A percentile compares a stretch with the other conserved stretches of the same genome.
These are phyloP conservation scores for Pneumocystis sp. DNA, from an alignment of 1,139 yeast genomes.

Conservation along the genomic window DNA sequence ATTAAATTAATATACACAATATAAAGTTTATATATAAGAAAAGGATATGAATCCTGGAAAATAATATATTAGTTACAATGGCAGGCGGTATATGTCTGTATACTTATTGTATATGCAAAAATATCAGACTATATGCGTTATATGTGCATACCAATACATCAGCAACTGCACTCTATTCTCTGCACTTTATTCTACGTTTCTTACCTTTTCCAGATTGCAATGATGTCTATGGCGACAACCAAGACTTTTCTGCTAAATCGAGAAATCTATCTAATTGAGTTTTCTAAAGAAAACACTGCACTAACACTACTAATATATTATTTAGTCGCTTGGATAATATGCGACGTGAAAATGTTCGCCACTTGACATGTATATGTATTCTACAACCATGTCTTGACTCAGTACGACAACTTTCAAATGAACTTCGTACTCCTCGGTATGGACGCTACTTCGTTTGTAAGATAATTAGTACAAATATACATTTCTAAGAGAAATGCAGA, in stretches of 20 bases:
- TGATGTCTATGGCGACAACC: slow-evolving; percentile 72
- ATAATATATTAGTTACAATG: too few species aligned
- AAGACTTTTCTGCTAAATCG: slow-evolving; percentile 71
- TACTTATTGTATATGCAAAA: background rate
- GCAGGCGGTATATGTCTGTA: too few species aligned
- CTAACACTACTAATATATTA: background rate
- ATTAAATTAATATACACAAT: too few species aligned
- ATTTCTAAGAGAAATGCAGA: slow-evolving; percentile 5
- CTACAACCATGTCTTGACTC: slow-evolving; percentile 59
- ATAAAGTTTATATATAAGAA: too few species aligned
- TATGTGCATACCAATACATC: background rate
- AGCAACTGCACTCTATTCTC: too few species aligned
- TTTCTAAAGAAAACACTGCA: slow-evolving; percentile 8
- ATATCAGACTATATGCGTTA: background rate
- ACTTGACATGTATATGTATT: slow-evolving; percentile 67
- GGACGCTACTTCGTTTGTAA: slow-evolving; percentile 48
- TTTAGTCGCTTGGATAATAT: slow-evolving; percentile 39
- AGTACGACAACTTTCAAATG: slow-evolving; percentile 44
- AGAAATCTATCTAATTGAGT: slow-evolving; percentile 68
- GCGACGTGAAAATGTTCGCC: slow-evolving; percentile 62
- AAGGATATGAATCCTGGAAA: too few species aligned
- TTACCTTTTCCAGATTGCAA: slow-evolving; percentile 33
- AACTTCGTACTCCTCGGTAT: slow-evolving; percentile 65
- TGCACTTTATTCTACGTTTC: too few species aligned
- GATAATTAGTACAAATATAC: background rate